Percentiles rank a stretch among this genome's conserved stretches.
Conservation (phyloP, 73 alveolate genomes). For the Symbiodinium pilosum region DNA sequence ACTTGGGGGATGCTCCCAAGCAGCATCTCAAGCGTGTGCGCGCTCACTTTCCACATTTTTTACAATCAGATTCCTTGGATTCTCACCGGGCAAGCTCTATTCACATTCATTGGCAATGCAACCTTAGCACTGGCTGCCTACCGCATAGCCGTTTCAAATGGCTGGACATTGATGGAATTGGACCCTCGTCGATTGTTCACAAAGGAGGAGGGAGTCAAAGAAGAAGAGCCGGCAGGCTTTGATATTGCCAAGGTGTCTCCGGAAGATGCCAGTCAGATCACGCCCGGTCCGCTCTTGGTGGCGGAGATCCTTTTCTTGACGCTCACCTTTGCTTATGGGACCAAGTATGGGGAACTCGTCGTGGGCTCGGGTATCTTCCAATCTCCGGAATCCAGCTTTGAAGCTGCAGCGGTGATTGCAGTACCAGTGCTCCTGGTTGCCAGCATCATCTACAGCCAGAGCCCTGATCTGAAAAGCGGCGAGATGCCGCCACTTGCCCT, state of each 20-base stretch:
- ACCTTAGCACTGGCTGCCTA: slow-evolving; percentile 74
- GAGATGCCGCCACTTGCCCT: slow-evolving; percentile 29
- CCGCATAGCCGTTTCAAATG: slow-evolving; percentile 81
- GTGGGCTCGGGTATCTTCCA: slow-evolving; percentile 13
- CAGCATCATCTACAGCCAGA: slow-evolving; percentile 65
- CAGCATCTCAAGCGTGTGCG: slow-evolving; percentile 56
- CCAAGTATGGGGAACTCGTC: slow-evolving; percentile 67
- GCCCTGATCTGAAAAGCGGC: slow-evolving; percentile 57
- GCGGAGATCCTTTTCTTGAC: slow-evolving; percentile 30
- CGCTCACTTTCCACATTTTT: slow-evolving; percentile 70
- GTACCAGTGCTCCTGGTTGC: slow-evolving; percentile 60
- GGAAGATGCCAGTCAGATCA: not conserved
- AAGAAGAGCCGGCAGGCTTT: not conserved
- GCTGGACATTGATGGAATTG: slow-evolving; percentile 59
- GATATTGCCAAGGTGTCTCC: slow-evolving; percentile 7
- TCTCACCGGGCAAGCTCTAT: slow-evolving; percentile 73
- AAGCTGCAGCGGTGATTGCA: slow-evolving; percentile 36
- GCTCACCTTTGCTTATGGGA: slow-evolving; percentile 43
- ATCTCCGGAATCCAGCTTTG: slow-evolving; percentile 31
- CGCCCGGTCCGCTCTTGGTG: slow-evolving; percentile 31
- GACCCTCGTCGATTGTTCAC: slow-evolving; percentile 30
- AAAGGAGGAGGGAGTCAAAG: not conserved
- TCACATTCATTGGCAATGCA: slow-evolving; percentile 72
- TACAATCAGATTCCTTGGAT: slow-evolving; percentile 91
- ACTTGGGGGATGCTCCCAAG: slow-evolving; percentile 86